Conservation (phyloP, 768 basidiomycete species). For the Leucocoprinus sp. region DNA sequence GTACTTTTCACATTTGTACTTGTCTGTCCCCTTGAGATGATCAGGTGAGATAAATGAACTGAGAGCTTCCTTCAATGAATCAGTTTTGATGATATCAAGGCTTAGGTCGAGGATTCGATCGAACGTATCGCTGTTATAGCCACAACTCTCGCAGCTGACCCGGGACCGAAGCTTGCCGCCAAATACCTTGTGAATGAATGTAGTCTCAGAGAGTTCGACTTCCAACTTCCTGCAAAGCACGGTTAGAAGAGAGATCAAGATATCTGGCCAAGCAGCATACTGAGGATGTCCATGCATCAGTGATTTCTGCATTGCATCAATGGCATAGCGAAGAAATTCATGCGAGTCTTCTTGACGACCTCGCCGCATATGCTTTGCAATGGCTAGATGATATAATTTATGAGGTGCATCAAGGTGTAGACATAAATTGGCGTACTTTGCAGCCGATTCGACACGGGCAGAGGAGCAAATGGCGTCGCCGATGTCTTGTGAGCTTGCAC, state of each 20-base stretch:
- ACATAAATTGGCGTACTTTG: conserved; percentile 41
- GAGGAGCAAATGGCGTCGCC: conserved; percentile 51
- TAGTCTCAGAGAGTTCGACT: conserved; percentile 68
- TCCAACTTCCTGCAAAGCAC: conserved; percentile 50
- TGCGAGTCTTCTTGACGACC: conserved; percentile 98
- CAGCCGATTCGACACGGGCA: conserved; percentile 55
- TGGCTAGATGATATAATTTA: conserved; percentile 43
- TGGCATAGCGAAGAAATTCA: conserved; percentile 91
- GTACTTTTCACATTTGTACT: conserved; percentile 98
- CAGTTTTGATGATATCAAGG: conserved; percentile 69
- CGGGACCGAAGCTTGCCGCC: conserved; percentile 88
- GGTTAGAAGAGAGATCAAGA: conserved; percentile 4
- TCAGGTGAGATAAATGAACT: conserved; percentile 78
- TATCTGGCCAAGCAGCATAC: conserved; percentile 34
- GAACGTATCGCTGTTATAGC: conserved; percentile 89
- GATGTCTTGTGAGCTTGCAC: conserved; percentile 42
- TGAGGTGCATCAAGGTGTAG: conserved; percentile 7
- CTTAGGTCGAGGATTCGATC: conserved; percentile 93
- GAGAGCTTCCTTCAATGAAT: conserved; percentile 62
- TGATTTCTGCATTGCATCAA: conserved; percentile 85
- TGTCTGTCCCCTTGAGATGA: conserved; percentile 80
- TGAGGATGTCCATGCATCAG: conserved; percentile 64
- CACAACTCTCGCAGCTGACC: conserved; percentile 77
- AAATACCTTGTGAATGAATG: conserved; percentile 93
- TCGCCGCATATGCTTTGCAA: conserved; percentile 84